Conservation (phyloP, 2,329 filamentous ascomycete genomes). For the Diaporthe aspalathi region DNA sequence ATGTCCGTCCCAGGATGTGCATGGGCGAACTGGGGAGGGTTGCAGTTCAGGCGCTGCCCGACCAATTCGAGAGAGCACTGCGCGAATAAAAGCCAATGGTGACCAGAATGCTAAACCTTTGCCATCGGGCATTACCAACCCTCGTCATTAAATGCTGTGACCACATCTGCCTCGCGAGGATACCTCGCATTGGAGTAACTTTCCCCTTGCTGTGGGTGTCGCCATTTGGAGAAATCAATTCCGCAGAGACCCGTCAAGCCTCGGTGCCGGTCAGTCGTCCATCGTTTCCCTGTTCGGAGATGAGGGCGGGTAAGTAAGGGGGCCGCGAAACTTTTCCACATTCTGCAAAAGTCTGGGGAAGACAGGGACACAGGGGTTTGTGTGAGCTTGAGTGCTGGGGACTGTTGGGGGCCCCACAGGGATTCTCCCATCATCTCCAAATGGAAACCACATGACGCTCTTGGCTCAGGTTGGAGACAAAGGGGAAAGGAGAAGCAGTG, state of each 20-base stretch:
- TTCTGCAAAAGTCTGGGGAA: conserved; percentile 37
- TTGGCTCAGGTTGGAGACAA: conserved; percentile 31
- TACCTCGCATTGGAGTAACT: conserved; percentile 19
- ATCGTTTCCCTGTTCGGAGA: conserved; percentile 29
- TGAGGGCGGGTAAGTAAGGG: conserved; percentile 15
- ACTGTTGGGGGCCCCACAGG: conserved; percentile 25
- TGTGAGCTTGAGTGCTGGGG: background rate
- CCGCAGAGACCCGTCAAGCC: conserved; percentile 5
- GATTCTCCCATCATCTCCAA: conserved; percentile 35
- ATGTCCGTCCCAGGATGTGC: conserved; percentile 8
- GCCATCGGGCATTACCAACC: conserved; percentile 2
- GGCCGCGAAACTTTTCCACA: conserved; percentile 22
- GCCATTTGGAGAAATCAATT: conserved; percentile 19
- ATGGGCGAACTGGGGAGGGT: conserved; percentile 19
- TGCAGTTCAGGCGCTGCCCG: conserved; percentile 9
- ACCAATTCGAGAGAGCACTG: conserved; percentile 12
- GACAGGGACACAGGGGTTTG: conserved; percentile 37
- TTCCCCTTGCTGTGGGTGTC: conserved; percentile 7
- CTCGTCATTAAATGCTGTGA: background rate
- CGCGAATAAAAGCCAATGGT: background rate
- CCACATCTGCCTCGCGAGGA: background rate
- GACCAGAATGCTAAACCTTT: background rate
- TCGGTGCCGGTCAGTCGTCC: conserved; percentile 30
- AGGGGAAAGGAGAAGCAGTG: background rate
- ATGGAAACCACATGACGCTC: conserved; percentile 29